phyloP scores from a whole-genome alignment of 2,329 filamentous ascomycete species.

The Talaromyces sp. region DNA sequence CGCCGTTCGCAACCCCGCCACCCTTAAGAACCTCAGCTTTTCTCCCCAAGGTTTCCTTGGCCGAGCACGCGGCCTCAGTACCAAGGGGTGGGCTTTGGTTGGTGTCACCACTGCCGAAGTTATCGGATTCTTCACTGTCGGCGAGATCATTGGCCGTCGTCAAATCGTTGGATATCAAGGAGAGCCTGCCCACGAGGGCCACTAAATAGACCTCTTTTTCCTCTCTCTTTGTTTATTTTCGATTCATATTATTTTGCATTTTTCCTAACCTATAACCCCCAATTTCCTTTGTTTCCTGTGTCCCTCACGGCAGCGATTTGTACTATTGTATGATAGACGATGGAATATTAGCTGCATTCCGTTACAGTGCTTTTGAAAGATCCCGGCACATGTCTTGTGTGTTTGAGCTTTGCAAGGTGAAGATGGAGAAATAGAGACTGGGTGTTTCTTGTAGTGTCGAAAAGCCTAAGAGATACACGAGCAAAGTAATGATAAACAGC shows the following conservation, averaged over 20 bases:
- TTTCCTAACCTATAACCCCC: conserved; percentile 10
- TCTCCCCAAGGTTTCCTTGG: conserved; percentile 50
- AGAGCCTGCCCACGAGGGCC: conserved; percentile 46
- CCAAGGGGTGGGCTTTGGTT: conserved; percentile 62
- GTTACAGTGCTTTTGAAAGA: conserved; percentile 14
- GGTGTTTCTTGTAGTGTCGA: neutral
- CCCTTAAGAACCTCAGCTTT: conserved; percentile 51
- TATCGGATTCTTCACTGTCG: conserved; percentile 94
- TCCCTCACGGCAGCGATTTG: conserved; percentile 21
- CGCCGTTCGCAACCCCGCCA: conserved; percentile 62
- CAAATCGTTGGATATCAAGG: conserved; percentile 93
- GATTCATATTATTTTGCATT: neutral
- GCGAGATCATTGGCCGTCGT: conserved; percentile 91
- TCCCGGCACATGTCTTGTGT: neutral
- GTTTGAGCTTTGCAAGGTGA: neutral
- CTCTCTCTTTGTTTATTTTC: neutral
- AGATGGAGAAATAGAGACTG: neutral
- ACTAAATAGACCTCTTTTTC: conserved; percentile 24
- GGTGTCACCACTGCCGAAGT: conserved; percentile 80
- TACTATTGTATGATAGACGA: conserved; percentile 44
- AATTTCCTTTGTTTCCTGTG: conserved; percentile 26
- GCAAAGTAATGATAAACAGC: neutral
- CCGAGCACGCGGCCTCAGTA: conserved; percentile 63
- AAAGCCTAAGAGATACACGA: neutral
- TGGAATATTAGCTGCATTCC: conserved; percentile 40